Evolutionary conservation across 768 basidiomycete genomes (phyloP).

Genomic region (Suillus subaureus): DNA sequence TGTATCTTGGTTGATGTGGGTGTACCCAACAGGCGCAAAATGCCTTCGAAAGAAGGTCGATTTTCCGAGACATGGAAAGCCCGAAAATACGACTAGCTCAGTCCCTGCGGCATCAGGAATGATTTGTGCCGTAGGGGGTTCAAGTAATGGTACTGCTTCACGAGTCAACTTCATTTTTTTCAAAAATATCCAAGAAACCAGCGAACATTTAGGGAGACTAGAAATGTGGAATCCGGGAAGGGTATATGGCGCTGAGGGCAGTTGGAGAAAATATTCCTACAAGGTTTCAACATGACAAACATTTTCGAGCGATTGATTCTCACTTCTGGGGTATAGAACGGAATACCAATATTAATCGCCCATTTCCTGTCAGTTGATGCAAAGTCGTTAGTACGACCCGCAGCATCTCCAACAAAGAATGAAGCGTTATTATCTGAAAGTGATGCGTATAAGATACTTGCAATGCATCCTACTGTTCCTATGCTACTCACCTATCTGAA

Average conservation of each 20-base stretch:
- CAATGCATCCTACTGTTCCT: not conserved
- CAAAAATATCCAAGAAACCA: conserved; percentile 4
- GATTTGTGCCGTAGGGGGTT: conserved; percentile 22
- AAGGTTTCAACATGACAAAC: conserved; percentile 10
- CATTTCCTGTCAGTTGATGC: conserved; percentile 84
- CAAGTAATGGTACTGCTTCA: conserved; percentile 42
- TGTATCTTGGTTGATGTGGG: conserved; percentile 87
- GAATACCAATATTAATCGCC: conserved; percentile 73
- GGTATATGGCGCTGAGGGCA: conserved; percentile 40
- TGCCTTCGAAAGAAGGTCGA: conserved; percentile 73
- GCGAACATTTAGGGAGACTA: conserved; percentile 36
- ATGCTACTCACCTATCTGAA: conserved; percentile 60
- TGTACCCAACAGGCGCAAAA: conserved; percentile 70
- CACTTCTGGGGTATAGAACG: conserved; percentile 87
- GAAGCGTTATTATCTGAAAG: conserved; percentile 62
- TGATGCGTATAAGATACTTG: not conserved
- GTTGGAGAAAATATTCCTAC: conserved; percentile 80
- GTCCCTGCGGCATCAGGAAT: conserved; percentile 16
- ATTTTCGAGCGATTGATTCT: not conserved
- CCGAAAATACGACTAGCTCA: conserved; percentile 65
- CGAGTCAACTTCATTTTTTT: conserved; percentile 1
- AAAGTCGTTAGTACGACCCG: conserved; percentile 78
- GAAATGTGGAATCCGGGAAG: conserved; percentile 74
- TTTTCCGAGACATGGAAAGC: conserved; percentile 74
- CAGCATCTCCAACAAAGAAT: conserved; percentile 90